Percentiles rank a stretch among this genome's conserved stretches.
phyloP scores from a whole-genome alignment of 805 yeast species.

The Lipomyces anomalus region DNA sequence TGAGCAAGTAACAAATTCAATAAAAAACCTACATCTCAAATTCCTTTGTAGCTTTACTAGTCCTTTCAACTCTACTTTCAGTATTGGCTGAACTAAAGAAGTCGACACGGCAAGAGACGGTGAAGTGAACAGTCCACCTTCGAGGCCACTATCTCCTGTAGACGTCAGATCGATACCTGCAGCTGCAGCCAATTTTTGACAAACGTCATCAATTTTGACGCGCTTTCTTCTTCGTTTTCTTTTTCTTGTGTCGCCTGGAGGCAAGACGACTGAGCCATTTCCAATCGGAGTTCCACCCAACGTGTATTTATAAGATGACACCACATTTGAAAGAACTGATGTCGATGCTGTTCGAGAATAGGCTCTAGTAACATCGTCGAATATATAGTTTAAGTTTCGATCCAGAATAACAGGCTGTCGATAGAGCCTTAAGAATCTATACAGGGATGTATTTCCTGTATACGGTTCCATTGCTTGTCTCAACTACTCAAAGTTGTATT shows the following conservation, averaged over 20 bases:
- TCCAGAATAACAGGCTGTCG: slow-evolving; percentile 19
- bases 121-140: too few relatives aligned
- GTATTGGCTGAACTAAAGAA: slow-evolving; percentile 9
- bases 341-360: neutral
- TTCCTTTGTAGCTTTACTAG: slow-evolving; percentile 12
- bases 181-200: slow-evolving; percentile 7
- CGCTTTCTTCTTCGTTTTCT: slow-evolving; percentile 1
- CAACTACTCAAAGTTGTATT: neutral
- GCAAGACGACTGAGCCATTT: neutral
- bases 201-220: slow-evolving; percentile 10
- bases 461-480: slow-evolving; percentile 12
- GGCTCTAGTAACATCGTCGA: slow-evolving; percentile 3
- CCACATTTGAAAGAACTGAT: neutral
- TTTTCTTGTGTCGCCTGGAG: neutral
- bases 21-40: slow-evolving; percentile 8
- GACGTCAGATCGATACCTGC: too few relatives aligned
- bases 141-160: too few relatives aligned
- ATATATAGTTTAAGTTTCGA: slow-evolving; percentile 16
- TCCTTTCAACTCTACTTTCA: slow-evolving; percentile 16
- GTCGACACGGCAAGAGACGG: neutral
- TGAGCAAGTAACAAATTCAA: neutral
- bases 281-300: neutral
- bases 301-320: neutral
- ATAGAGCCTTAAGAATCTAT: slow-evolving; percentile 13
- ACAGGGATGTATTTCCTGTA: slow-evolving; percentile 18